Conservation (phyloP, 306 rosid species). For the Vigna angularis region DNA sequence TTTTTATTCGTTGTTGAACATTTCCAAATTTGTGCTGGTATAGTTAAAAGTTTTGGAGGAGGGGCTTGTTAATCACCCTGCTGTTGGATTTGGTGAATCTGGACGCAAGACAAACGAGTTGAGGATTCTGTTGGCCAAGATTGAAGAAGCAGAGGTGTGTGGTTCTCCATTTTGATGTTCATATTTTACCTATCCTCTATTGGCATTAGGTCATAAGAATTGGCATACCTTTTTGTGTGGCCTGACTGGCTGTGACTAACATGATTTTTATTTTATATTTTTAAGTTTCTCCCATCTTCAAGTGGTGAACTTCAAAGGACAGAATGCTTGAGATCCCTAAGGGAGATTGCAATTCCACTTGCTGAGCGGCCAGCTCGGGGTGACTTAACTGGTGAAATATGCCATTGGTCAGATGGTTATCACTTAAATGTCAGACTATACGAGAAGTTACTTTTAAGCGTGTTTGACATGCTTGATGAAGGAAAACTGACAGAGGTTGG, state of each 20-base stretch:
- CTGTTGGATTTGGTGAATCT: conserved; percentile 92
- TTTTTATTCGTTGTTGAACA: conserved; percentile 32
- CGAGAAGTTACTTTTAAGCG: conserved; percentile 90
- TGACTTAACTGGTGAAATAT: conserved; percentile 98
- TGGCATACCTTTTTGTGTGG: conserved; percentile 27
- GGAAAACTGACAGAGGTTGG: conserved; percentile 95
- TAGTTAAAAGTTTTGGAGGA: conserved; percentile 96
- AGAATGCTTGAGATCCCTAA: conserved; percentile 87
- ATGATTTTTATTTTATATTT: conserved; percentile 44
- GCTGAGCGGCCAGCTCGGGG: conserved; percentile 99
- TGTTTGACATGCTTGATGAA: conserved; percentile 96
- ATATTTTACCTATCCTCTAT: conserved; percentile 25
- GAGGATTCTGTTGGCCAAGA: conserved; percentile 91
- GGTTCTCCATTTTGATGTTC: conserved; percentile 29
- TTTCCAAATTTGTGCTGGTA: conserved; percentile 46
- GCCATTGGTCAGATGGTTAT: conserved; percentile 99
- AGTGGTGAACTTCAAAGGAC: conserved; percentile 92
- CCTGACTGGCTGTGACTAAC: conserved; percentile 39
- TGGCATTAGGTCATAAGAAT: conserved; percentile 32
- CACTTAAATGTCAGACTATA: conserved; percentile 86
- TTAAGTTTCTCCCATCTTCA: conserved; percentile 84
- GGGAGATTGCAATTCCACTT: conserved; percentile 83
- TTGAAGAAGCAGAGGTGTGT: conserved; percentile 96
- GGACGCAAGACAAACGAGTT: conserved; percentile 88
- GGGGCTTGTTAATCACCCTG: conserved; percentile 93